Evolutionary conservation across 1,284 basidiomycete genomes (phyloP), one percentile per base, ranked within the genome.

Genomic region (Trichosporon sp.): DNA sequence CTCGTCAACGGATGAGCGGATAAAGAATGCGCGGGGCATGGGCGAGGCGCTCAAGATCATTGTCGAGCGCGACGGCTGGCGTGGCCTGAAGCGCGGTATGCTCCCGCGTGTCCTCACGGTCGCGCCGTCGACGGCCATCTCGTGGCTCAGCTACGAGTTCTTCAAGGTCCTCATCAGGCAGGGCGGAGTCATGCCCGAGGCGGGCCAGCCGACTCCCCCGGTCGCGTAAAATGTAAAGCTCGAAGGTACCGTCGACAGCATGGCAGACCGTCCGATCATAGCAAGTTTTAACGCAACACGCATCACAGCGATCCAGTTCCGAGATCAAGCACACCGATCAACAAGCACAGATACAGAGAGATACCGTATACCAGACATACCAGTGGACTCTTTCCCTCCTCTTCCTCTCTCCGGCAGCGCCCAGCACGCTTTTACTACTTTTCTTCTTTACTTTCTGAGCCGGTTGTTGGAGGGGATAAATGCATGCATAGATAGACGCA

Each of bases 71-170:
- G 93, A 98, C 75, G 97, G 96, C 6, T 65, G 91, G 60, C 90
- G 86, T 77, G 97, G 97, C 0, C 94, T 99, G 79, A 85, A 86
- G 64, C 87, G 97, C 75, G 97, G 97, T 29, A 86, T 99, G 77
- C 87, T 92, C 65, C 97, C 97, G 6, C 88, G 97, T 63, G 90
- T 99, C 62, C 85, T 99, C 79, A 97, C 96, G 11, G 93, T 93
- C 73, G 94, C 98, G 89, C 97, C 97, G 9, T 95, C 92, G 79
- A 98, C 97, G 70, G 97, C 97, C 7, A 87, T 99, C 65, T 97
- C 93, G 84, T 99, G 97, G 96, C 85, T 98, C 81, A 93, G 91
- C 65, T 96, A 96, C 79, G 93, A 96, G 84, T 95, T 95, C 85
- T 96, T 95, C 87, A 95, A 82, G 74, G 80, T 81, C 21, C 76